Evolutionary conservation across 2,329 filamentous ascomycete genomes (phyloP), one percentile per base, ranked within the genome.

Genomic region (Aspergillus persii): DNA sequence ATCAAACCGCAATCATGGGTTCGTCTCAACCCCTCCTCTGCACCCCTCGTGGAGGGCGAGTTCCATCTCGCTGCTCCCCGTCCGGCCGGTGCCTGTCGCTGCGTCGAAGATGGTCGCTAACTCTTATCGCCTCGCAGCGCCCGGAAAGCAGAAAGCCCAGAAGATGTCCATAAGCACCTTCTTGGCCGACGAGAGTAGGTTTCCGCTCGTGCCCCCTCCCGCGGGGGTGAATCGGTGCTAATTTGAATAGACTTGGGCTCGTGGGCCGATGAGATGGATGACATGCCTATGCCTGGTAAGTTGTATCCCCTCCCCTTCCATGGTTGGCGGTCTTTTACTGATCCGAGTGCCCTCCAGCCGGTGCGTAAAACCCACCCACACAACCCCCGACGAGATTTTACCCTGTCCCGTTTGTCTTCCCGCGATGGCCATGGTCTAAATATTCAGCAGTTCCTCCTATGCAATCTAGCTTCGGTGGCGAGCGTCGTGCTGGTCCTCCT

Each of bases 221-320:
- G 59, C 61, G 55, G 51, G 52, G 44, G 56, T 58, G 60, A 23
- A 60, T 62, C 63, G 65, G 62, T 69, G 65, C 75, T 75, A 61
- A 73, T 63, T 33, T 23, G 63, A 64, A 63, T 72, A 90, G 87
- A 85, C 71, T 84, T 89, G 74, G 92, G 94, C 74, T 98, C 95
- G 69, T 99, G 95, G 95, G 95, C 95, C 71, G 96, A 99, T 81
- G 95, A 99, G 77, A 96, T 99, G 81, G 95, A 99, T 79, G 92
- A 96, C 73, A 82, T 84, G 78, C 84, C 85, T 63, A 85, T 90
- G 66, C 86, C 87, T 77, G 82, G 90, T 94, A 84, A 82, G 88
- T 81, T 11, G 3, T 31, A 4, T 2, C 15, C 49, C 18, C 30
- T 50, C 8, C 36, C 15, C 26, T 50, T 18, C 12, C 18, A 29